These are phyloP conservation scores for Beauveria medogensis DNA, from an alignment of 2,329 filamentous ascomycete species.

Conservation along the genomic window DNA sequence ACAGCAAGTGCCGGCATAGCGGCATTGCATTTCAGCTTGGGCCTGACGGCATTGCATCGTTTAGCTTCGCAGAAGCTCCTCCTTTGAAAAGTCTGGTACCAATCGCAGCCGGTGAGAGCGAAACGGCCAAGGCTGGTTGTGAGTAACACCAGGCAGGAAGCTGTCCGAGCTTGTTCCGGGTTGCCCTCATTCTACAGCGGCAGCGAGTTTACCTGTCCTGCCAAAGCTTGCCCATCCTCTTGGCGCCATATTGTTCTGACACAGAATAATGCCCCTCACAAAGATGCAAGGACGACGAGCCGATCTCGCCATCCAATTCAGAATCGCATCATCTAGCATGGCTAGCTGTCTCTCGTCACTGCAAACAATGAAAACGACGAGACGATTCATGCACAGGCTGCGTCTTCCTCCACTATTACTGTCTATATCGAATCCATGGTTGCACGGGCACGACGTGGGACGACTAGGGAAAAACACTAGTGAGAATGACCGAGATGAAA, in stretches of 20 bases:
- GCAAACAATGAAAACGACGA: too few relatives aligned
- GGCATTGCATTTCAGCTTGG: neutral
- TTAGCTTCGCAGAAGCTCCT: neutral
- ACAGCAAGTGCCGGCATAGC: neutral
- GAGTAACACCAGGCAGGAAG: neutral
- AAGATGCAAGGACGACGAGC: neutral
- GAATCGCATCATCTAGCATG: neutral
- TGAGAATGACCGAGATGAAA: too few relatives aligned
- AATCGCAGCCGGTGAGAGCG: neutral
- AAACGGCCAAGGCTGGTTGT: neutral
- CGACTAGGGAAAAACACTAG: too few relatives aligned
- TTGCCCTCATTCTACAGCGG: neutral
- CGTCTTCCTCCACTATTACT: too few relatives aligned
- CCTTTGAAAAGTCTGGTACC: too few relatives aligned
- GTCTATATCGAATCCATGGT: too few relatives aligned
- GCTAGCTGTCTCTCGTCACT: neutral
- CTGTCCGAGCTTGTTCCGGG: neutral
- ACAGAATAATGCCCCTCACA: neutral
- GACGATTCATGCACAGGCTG: too few relatives aligned
- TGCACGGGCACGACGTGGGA: too few relatives aligned
- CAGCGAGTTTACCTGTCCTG: neutral
- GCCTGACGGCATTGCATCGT: neutral
- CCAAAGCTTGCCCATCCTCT: neutral
- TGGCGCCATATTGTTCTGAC: neutral
- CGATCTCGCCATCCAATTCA: neutral